Evolutionary conservation across 306 rosid genomes (phyloP), one percentile per base, ranked within the genome.

Genomic region (Abrus pulchellus): DNA sequence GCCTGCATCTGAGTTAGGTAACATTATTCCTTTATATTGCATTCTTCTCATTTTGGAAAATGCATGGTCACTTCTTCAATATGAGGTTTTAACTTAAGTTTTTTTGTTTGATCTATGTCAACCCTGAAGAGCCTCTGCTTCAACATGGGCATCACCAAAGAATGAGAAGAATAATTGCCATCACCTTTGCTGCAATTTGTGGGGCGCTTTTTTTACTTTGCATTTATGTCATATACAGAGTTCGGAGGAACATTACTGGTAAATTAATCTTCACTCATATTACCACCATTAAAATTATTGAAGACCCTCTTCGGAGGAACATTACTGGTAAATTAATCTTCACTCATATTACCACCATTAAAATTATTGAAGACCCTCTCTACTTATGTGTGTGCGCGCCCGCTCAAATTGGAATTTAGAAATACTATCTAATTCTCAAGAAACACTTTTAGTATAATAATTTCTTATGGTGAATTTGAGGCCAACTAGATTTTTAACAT

Each of bases 1-100:
- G 86, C 2, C 75, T 34, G 82, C 70, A 59, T 68, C 84, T 12
- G 84, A 83, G 55, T 28, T 68, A 77, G 74, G 66, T 9, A 40
- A 11, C 41, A 41, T 41, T 29, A 4, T 36, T 36, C 40, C 4
- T 36, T 2, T 2, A 36, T 2, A 4, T 36, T 3, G 0, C n/a
- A 13, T 44, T 60, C 7, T 20, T 20, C 20, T 20, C 9, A 49
- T 1, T 13, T 4, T 9, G 9, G 54, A 56, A 54, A 45, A 41
- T 1, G 29, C 9, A n/a, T 33, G 2, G 2, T 54, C 43, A 6
- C 27, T 20, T 20, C 20, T 20, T 20, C 20, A 20, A 20, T 20
- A 20, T 20, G 20, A 20, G 20, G 20, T 20, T 43, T 10, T 50
- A 38, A 76, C 27, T 48, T n/a, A n/a, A 1, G 2, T 5, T 74